A percentile compares a stretch with the other conserved stretches of the same genome.
These are phyloP conservation scores for Allomyces macrogynus DNA, from an alignment of 192 early-diverging fungal genomes.

Conservation along the genomic window DNA sequence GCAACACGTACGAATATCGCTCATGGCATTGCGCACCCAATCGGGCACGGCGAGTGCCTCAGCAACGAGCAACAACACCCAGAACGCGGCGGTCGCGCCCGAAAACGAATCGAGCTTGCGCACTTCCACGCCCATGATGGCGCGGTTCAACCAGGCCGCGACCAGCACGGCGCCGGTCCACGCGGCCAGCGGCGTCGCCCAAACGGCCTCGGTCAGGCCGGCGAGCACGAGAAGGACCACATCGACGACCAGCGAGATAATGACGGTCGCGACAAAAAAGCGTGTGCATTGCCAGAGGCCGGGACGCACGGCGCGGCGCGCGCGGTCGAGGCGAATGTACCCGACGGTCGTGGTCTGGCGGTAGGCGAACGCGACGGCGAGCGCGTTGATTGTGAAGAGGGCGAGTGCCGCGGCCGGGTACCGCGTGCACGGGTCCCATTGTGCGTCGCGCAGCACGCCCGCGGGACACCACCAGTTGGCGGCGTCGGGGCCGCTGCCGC, in stretches of 20 bases:
- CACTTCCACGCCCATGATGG: background rate
- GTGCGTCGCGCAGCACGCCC: background rate
- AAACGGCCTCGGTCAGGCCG: background rate
- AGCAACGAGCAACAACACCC: background rate
- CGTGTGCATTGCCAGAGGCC: background rate
- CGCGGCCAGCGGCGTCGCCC: background rate
- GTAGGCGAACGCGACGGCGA: background rate
- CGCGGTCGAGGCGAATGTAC: background rate
- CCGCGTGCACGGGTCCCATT: background rate
- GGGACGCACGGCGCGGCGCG: background rate
- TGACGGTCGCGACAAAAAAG: background rate
- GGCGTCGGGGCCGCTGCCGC: too few relatives aligned
- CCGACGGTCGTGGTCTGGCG: background rate
- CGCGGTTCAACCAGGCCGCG: background rate
- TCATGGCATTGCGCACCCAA: background rate
- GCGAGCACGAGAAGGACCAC: background rate
- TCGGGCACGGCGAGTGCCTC: background rate
- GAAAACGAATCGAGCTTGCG: background rate
- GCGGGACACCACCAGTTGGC: background rate
- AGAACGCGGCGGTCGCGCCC: background rate
- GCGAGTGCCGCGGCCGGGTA: background rate
- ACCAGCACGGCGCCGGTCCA: background rate
- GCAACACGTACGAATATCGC: background rate
- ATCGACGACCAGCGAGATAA: background rate
- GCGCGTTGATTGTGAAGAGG: background rate